These are phyloP conservation scores for Phalaenopsis hybrid DNA, from an alignment of 116 monocot genomes.

Conservation along the genomic window DNA sequence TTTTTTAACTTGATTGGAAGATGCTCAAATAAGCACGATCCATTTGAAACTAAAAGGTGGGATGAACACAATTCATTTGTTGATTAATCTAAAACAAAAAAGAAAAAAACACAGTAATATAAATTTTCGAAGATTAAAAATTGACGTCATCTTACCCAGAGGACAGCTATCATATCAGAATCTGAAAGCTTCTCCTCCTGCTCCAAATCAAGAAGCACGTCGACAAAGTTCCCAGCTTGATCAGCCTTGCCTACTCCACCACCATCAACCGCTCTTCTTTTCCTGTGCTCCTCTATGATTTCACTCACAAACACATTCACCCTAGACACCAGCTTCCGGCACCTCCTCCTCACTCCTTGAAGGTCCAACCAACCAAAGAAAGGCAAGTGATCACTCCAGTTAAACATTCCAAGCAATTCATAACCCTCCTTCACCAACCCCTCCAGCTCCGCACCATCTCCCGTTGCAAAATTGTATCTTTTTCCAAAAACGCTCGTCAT, in stretches of 20 bases:
- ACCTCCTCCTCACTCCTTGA: slow-evolving; percentile 31
- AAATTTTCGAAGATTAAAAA: too few species aligned
- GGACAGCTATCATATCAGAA: slow-evolving; percentile 42
- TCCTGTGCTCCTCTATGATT: slow-evolving; percentile 5
- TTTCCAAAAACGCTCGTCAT: slow-evolving; percentile 63
- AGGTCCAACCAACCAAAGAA: slow-evolving; percentile 24
- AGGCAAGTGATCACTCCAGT: slow-evolving; percentile 47
- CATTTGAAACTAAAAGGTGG: background rate
- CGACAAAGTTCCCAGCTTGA: slow-evolving; percentile 27
- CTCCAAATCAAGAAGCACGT: slow-evolving; percentile 40
- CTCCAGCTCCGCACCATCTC: slow-evolving; percentile 16
- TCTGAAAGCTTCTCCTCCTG: slow-evolving; percentile 36
- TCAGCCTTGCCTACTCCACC: background rate
- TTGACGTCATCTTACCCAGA: slow-evolving; percentile 34
- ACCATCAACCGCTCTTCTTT: background rate
- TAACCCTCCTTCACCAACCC: slow-evolving; percentile 36
- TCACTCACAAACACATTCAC: slow-evolving; percentile 28
- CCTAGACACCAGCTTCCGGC: slow-evolving; percentile 18
- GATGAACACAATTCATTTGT: background rate
- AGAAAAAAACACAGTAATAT: too few species aligned
- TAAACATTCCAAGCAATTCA: slow-evolving; percentile 32
- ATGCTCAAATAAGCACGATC: background rate
- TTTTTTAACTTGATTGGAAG: background rate
- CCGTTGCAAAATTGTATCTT: slow-evolving; percentile 27
- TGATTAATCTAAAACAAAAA: too few species aligned